Evolutionary conservation across 2,329 filamentous ascomycete genomes (phyloP).

Genomic region (Teratosphaeria zuluensis): DNA sequence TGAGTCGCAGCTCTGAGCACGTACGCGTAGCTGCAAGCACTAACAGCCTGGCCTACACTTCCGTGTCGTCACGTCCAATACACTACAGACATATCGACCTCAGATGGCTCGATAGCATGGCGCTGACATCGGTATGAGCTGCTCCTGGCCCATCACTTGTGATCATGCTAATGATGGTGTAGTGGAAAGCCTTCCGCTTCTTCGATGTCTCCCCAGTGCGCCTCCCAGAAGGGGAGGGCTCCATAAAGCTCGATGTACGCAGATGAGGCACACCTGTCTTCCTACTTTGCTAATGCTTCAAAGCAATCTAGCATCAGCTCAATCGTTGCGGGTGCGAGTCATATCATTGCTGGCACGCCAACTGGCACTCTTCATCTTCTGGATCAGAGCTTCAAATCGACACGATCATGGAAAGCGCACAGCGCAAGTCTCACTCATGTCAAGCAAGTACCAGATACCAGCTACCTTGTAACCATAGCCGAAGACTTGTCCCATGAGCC

Average conservation of each 20-base stretch:
- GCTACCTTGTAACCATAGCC: constrained; percentile 72
- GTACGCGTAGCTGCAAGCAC: not conserved
- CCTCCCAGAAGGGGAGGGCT: constrained; percentile 67
- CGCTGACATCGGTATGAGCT: constrained; percentile 23
- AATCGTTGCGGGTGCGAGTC: constrained; percentile 78
- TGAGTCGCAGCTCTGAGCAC: not conserved
- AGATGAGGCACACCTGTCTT: not conserved
- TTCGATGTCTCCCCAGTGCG: constrained; percentile 87
- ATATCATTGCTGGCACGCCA: constrained; percentile 76
- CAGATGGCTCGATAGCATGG: constrained; percentile 23
- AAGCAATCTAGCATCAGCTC: constrained; percentile 62
- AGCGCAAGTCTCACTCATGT: constrained; percentile 78
- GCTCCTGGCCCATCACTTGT: not conserved
- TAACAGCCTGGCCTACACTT: not conserved
- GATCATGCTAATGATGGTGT: constrained; percentile 5
- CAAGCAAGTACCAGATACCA: constrained; percentile 81
- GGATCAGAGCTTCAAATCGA: constrained; percentile 75
- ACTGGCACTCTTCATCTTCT: constrained; percentile 84
- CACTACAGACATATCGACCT: not conserved
- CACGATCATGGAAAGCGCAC: constrained; percentile 79
- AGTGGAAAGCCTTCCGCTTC: constrained; percentile 99
- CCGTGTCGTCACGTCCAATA: not conserved
- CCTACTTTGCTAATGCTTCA: constrained; percentile 8
- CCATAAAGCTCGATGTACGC: constrained; percentile 29
- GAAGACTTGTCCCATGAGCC: constrained; percentile 86